These are phyloP conservation scores for Penicillium sclerotiorum DNA, from an alignment of 2,329 filamentous ascomycete species.

Conservation along the genomic window DNA sequence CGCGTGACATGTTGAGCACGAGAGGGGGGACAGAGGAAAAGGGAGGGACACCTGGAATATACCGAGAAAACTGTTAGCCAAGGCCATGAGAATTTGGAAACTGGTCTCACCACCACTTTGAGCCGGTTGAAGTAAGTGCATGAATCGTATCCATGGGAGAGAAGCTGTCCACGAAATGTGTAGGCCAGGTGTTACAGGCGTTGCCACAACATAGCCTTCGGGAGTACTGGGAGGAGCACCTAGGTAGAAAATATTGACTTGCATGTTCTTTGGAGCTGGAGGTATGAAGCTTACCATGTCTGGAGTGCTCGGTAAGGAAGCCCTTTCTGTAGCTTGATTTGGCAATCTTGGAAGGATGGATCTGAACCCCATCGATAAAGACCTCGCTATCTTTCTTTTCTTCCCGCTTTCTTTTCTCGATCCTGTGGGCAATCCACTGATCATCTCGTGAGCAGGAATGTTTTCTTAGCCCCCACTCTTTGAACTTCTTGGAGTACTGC, in stretches of 20 bases:
- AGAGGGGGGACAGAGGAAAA: neutral
- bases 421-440: neutral
- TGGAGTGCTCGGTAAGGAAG: neutral
- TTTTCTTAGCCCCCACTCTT: neutral
- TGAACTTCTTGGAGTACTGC: neutral
- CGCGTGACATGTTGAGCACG: neutral
- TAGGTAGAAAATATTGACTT: neutral
- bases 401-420: neutral
- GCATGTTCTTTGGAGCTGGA: neutral
- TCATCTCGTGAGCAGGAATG: neutral
- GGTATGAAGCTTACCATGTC: neutral
- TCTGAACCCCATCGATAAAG: neutral
- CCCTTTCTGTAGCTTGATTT: neutral
- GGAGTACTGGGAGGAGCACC: neutral
- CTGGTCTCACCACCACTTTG: neutral
- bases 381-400: neutral
- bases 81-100: neutral
- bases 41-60: neutral
- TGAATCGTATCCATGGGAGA: neutral
- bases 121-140: neutral
- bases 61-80: neutral
- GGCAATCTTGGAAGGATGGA: neutral
- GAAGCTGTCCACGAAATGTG: neutral
- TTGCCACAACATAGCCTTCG: neutral
- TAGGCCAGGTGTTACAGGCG: neutral